A percentile compares a stretch with the other conserved stretches of the same genome.
Conservation (phyloP, 2,329 filamentous ascomycete species). For the Cylindrodendrum hubeiense region DNA sequence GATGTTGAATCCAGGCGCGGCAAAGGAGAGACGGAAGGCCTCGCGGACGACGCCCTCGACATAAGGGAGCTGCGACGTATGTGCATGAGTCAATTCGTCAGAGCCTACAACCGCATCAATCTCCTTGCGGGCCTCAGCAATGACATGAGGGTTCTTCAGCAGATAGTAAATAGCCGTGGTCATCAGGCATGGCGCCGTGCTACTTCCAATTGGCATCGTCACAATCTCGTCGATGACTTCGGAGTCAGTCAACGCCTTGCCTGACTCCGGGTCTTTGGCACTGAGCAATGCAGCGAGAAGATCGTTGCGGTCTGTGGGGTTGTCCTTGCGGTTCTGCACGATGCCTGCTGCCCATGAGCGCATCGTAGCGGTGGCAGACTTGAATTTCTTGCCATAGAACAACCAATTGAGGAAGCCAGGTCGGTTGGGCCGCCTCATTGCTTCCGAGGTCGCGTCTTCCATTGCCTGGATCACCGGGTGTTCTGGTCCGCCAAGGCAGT, state of each 20-base stretch:
- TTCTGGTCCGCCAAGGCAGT: constrained; percentile 59
- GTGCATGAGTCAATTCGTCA: constrained; percentile 58
- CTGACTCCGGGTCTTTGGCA: constrained; percentile 71
- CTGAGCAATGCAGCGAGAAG: constrained; percentile 71
- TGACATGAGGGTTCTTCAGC: constrained; percentile 61
- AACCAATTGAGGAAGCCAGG: constrained; percentile 66
- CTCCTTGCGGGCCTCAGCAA: constrained; percentile 65
- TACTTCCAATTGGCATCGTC: constrained; percentile 72
- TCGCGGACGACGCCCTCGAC: constrained; percentile 67
- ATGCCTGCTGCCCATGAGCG: constrained; percentile 67
- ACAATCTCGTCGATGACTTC: constrained; percentile 77
- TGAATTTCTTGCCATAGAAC: constrained; percentile 65
- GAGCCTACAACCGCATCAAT: constrained; percentile 64
- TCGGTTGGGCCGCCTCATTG: constrained; percentile 66
- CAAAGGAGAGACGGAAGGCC: constrained; percentile 65
- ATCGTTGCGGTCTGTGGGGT: constrained; percentile 69
- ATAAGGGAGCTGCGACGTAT: constrained; percentile 65
- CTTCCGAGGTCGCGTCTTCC: constrained; percentile 67
- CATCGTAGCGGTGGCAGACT: constrained; percentile 64
- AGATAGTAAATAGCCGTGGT: constrained; percentile 63
- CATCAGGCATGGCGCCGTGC: constrained; percentile 61
- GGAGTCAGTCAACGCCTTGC: constrained; percentile 66
- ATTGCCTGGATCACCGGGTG: constrained; percentile 65
- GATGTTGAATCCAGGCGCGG: constrained; percentile 68
- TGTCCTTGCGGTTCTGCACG: constrained; percentile 66